Evolutionary conservation across 768 basidiomycete genomes (phyloP), one percentile per base, ranked within the genome.

Genomic region (Tricholoma terreum): DNA sequence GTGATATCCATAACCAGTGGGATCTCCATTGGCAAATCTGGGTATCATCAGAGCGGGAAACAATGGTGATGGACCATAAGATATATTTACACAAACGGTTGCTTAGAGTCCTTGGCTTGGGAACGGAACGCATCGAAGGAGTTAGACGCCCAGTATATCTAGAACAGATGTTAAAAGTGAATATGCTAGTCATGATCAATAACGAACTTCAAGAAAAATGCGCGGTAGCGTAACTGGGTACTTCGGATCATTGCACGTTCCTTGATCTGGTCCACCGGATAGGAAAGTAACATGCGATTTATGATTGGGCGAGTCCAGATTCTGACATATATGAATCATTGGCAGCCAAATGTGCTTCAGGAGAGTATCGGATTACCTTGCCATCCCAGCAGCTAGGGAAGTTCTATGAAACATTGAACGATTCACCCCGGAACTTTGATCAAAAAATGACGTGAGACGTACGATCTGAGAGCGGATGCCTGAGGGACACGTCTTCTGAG

Each of bases 1-100:
- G 65, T 83, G 82, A 61, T 83, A 79, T 65, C 84, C 85, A 63
- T 82, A 84, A 7, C 84, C 84, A 34, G 83, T 85, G 9, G 79
- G 77, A 63, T 88, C 86, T 34, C 86, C 86, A 58, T 81, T 71
- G 17, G 85, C 63, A 60, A 65, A 78, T 6, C 79, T 79, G 58
- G 40, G 7, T n/a, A 40, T 0, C 17, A 38, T 55, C 46, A 34
- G 50, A 43, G 21, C 40, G 33, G 27, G 14, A 17, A 27, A 34
- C 24, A 54, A 46, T 51, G 35, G 12, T 9, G 22, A 22, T 6
- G 52, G 15, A 45, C 14, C 22, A n/a, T 3, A 30, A 8, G 8
- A 17, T 48, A 31, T 9, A 68, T 77, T 30, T 75, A 83, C 72
- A 84, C 82, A 60, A 81, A 82, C 31, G 82, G 82, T 61, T 82